Conservation (phyloP, 345 rosid species). For the Lepidium aucheri region DNA sequence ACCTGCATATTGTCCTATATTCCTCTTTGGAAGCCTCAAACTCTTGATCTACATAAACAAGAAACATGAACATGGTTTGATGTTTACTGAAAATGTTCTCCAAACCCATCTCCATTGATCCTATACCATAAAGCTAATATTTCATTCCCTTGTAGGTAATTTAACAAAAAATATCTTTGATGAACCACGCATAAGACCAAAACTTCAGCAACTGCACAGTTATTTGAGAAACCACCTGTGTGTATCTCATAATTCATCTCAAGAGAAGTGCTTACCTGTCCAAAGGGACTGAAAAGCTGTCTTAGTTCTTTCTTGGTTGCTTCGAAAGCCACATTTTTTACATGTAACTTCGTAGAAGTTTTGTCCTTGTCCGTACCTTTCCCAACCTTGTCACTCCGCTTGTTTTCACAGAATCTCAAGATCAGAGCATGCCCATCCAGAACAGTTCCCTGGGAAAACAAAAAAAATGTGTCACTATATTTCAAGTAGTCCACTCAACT, state of each 20-base stretch:
- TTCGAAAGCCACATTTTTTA: slow-evolving; percentile 89
- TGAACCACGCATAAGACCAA: background rate
- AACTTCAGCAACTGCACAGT: background rate
- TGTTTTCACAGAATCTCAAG: slow-evolving; percentile 71
- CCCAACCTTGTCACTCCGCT: slow-evolving; percentile 47
- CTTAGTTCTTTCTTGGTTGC: slow-evolving; percentile 86
- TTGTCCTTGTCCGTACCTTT: slow-evolving; percentile 53
- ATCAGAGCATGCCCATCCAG: slow-evolving; percentile 92
- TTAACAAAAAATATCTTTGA: background rate
- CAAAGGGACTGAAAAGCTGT: slow-evolving; percentile 88
- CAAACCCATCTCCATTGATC: background rate
- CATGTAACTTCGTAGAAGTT: slow-evolving; percentile 71
- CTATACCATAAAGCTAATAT: background rate
- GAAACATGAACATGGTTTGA: background rate
- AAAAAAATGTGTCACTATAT: background rate
- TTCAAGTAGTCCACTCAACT: background rate
- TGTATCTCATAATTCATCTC: background rate
- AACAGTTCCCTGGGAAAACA: slow-evolving; percentile 58
- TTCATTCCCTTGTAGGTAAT: background rate
- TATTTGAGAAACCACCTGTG: background rate
- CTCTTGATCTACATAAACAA: slow-evolving; percentile 59
- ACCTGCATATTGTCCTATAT: slow-evolving; percentile 50
- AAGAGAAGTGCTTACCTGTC: slow-evolving; percentile 51
- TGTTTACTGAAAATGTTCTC: background rate
- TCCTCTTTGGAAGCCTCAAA: slow-evolving; percentile 76